Evolutionary conservation across 108 stramenopile species (phyloP), one percentile per base, ranked within the genome.

Genomic region (Nitzschia inconspicua): DNA sequence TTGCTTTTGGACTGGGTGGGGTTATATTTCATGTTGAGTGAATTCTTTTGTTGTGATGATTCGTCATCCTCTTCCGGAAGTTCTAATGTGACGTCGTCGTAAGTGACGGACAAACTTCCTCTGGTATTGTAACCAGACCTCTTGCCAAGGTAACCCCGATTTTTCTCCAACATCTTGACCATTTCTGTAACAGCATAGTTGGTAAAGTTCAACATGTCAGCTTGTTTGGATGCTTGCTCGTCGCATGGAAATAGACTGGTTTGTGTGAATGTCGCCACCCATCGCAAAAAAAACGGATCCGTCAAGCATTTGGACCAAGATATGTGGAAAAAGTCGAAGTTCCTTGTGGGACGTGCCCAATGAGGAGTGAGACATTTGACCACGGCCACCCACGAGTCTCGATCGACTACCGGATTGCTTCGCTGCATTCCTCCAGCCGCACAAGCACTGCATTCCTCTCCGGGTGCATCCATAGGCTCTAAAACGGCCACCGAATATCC

Each of bases 341-440:
- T 31, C 13, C 60, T 61, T 22, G 46, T 25, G 8, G 25, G 9
- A 10, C 41, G 40, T 55, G 31, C 18, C 26, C 36, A 58, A n/a
- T n/a, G n/a, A 24, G 70, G 63, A 6, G 35, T 7, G 13, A 72
- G 10, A 8, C 36, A 65, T 25, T 58, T 37, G 20, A 57, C 29
- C 3, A 72, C 64, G 19, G 70, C 54, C 9, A 68, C 41, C 73
- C 73, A 74, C 10, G 66, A 57, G 27, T 52, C 61, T 18, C 37
- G 16, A 20, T 74, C 73, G 13, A 74, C 73, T 0, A 47, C 46
- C 14, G 73, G 73, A 47, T 74, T 74, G n/a, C 61, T 63, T 30
- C 60, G 14, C 42, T 74, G 73, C 73, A 74, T 74, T 24, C 73
- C 73, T 1, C 70, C 70, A 3, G 70, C 70, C 20, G 65, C 65